These are phyloP conservation scores for Cladophialophora yegresii DNA, from an alignment of 2,329 filamentous ascomycete species.

Conservation along the genomic window DNA sequence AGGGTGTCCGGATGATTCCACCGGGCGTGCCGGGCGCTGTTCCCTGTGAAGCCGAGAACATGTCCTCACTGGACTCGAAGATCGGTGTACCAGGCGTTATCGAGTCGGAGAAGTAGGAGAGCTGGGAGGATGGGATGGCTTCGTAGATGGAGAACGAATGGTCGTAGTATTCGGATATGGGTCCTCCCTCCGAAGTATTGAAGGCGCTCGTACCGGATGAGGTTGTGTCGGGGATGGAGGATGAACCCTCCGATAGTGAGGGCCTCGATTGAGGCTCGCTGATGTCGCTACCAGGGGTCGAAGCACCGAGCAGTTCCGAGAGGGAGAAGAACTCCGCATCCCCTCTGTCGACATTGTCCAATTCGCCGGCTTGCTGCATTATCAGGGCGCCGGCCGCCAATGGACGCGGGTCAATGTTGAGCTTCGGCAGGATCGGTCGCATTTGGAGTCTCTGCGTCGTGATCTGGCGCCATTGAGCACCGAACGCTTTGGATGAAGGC, in stretches of 20 bases:
- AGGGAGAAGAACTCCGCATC: slow-evolving; percentile 35
- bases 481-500: slow-evolving; percentile 26
- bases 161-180: slow-evolving; percentile 69
- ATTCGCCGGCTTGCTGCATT: background rate
- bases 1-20: slow-evolving; percentile 34
- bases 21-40: slow-evolving; percentile 22
- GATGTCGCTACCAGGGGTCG: slow-evolving; percentile 34
- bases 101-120: slow-evolving; percentile 40
- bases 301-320: slow-evolving; percentile 30
- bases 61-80: slow-evolving; percentile 36
- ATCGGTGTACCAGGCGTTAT: slow-evolving; percentile 34
- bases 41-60: slow-evolving; percentile 26
- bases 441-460: slow-evolving; percentile 34
- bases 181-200: slow-evolving; percentile 13
- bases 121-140: slow-evolving; percentile 64
- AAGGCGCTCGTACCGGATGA: slow-evolving; percentile 39
- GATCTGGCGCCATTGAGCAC: slow-evolving; percentile 35
- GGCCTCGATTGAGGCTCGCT: slow-evolving; percentile 34
- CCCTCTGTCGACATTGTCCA: slow-evolving; percentile 16
- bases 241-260: slow-evolving; percentile 23
- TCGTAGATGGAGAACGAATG: slow-evolving; percentile 74
- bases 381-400: slow-evolving; percentile 1
- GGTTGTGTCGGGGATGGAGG: slow-evolving; percentile 30
- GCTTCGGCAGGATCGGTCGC: slow-evolving; percentile 36
- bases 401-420: slow-evolving; percentile 26